A percentile compares a stretch with the other conserved stretches of the same genome.
These are phyloP conservation scores for Aspergillus costaricaensis DNA, from an alignment of 2,329 filamentous ascomycete genomes.

Conservation along the genomic window DNA sequence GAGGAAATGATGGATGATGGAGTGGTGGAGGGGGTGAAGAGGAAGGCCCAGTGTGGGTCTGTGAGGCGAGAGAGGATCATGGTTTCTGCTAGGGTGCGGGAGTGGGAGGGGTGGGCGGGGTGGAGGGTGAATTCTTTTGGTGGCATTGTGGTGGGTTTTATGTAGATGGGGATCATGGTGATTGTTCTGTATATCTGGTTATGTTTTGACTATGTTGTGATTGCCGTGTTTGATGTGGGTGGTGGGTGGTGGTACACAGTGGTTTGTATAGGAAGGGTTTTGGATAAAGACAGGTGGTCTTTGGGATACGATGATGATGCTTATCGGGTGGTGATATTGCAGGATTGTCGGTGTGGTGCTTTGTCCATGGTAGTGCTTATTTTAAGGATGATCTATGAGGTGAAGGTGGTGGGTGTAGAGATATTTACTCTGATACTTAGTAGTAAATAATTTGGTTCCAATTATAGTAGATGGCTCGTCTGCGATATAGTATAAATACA, in stretches of 20 bases:
- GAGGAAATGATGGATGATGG: not conserved
- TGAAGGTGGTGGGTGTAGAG: no score
- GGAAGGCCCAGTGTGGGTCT: constrained; percentile 6
- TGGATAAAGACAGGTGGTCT: not conserved
- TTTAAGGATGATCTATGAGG: no score
- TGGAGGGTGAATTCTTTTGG: not conserved
- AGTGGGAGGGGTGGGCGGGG: not conserved
- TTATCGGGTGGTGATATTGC: not conserved
- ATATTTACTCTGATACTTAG: no score
- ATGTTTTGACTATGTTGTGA: no score
- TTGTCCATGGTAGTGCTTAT: not conserved
- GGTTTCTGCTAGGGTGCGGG: not conserved
- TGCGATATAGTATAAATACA: no score
- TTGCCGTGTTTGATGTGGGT: no score
- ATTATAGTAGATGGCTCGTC: no score
- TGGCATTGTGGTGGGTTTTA: no score
- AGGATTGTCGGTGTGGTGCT: not conserved
- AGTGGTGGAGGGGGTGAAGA: not conserved
- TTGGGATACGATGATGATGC: not conserved
- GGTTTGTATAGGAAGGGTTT: not conserved
- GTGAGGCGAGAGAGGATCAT: constrained; percentile 5
- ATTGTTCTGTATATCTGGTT: no score
- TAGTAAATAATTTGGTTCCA: no score
- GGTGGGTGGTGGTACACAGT: no score
- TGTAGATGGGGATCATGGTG: no score